Evolutionary conservation across 2,329 filamentous ascomycete species (phyloP), one percentile per base, ranked within the genome.

Genomic region (Monilinia fructigena): DNA sequence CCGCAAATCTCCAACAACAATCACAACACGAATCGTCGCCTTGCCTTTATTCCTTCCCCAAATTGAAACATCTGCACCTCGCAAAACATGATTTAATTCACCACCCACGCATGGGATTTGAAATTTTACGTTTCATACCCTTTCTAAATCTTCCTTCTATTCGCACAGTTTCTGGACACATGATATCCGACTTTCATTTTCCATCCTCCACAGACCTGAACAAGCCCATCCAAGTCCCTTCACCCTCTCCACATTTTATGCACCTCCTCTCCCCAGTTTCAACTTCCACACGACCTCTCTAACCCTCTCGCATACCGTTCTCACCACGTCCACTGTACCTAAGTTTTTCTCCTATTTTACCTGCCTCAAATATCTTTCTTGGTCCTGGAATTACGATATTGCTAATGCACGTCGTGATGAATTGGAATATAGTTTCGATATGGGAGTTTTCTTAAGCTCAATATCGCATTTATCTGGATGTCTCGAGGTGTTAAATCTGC

Each of bases 151-250:
- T 65, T 16, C 63, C 63, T 2, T 65, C 63, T 4, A 47, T 65
- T 7, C 63, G 54, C 1, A 58, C 42, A 12, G 54, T 65, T n/a
- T 11, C 31, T 8, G 55, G 53, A 14, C 63, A 65, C 23, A 65
- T 65, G 63, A 56, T 65, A 10, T 65, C 63, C 26, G 63, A 65
- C 47, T 65, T 31, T 42, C 54, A 59, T 31, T 65, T 59, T 35
- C 55, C 55, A 28, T 59, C 28, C 12, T 35, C 18, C 3, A 28
- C 8, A 31, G 16, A 3, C 4, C 20, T 18, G 40, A 42, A 42
- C 40, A 42, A 8, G 18, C 45, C 35, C 54, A 16, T 42, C 35
- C 40, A 18, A 20, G 10, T 20, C 16, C 28, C n/a, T 65, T 47
- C n/a, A 59, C 42, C 11, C 54, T 65, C 20, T 42, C 53, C 18